Conservation (phyloP, 2,329 filamentous ascomycete species). For the Penicillium sp. region DNA sequence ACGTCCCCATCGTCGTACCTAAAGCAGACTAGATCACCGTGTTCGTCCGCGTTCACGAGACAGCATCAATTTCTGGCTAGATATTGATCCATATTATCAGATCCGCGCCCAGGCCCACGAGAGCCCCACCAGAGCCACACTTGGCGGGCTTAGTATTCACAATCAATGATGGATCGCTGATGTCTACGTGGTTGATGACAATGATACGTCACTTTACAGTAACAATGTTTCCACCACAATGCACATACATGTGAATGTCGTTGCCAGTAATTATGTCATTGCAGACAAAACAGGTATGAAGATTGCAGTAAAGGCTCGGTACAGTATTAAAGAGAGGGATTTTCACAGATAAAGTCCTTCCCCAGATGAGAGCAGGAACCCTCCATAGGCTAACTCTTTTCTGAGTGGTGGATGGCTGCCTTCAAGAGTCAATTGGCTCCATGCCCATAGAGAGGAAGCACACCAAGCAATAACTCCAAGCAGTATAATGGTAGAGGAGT, state of each 20-base stretch:
- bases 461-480: too few species aligned
- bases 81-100: not conserved
- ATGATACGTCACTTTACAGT: conserved; percentile 7
- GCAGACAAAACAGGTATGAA: not conserved
- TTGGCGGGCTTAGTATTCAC: not conserved
- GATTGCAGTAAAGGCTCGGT: too few species aligned
- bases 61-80: not conserved
- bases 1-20: not conserved
- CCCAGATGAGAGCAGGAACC: too few species aligned
- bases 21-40: not conserved
- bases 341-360: too few species aligned
- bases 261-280: not conserved
- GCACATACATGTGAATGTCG: not conserved
- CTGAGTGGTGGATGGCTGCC: too few species aligned
- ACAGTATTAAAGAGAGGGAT: too few species aligned
- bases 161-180: not conserved
- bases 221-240: not conserved
- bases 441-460: too few species aligned
- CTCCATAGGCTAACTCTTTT: too few species aligned
- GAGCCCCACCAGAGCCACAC: not conserved
- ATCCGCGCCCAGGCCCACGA: not conserved
- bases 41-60: not conserved
- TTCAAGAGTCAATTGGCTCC: too few species aligned
- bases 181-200: not conserved
- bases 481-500: too few species aligned